Evolutionary conservation across 73 alveolate genomes (phyloP).

Genomic region (Tetrahymena borealis): DNA sequence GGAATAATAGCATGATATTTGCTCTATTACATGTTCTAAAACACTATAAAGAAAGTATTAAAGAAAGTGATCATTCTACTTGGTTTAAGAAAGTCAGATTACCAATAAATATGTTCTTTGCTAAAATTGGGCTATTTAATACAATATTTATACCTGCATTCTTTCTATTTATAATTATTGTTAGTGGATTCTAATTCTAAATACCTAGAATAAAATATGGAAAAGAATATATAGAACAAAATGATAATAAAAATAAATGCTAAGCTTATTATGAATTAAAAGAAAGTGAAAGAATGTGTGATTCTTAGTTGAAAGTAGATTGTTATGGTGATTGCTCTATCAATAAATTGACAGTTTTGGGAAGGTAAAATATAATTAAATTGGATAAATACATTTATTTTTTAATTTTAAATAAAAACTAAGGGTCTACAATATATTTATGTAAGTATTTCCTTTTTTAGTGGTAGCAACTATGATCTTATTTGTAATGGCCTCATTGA

Average conservation of each 20-base stretch:
- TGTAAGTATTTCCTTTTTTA: background rate
- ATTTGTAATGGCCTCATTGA: background rate
- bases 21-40: slow-evolving; percentile 37
- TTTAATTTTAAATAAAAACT: background rate
- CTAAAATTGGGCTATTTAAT: background rate
- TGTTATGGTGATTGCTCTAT: background rate
- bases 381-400: background rate
- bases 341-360: background rate
- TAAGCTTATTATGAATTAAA: background rate
- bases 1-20: slow-evolving; percentile 60
- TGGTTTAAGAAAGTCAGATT: background rate
- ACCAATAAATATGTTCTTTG: background rate
- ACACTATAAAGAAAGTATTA: background rate
- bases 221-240: background rate
- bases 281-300: background rate
- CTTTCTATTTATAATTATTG: background rate
- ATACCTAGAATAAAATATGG: background rate
- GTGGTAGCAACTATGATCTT: background rate
- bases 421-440: background rate
- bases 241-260: background rate
- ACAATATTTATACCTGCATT: background rate
- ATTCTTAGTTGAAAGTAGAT: background rate
- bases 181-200: background rate
- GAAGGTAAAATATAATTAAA: too few relatives aligned
- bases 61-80: background rate